Evolutionary conservation across 2,329 filamentous ascomycete genomes (phyloP).

Genomic region (Endothia cerciana): DNA sequence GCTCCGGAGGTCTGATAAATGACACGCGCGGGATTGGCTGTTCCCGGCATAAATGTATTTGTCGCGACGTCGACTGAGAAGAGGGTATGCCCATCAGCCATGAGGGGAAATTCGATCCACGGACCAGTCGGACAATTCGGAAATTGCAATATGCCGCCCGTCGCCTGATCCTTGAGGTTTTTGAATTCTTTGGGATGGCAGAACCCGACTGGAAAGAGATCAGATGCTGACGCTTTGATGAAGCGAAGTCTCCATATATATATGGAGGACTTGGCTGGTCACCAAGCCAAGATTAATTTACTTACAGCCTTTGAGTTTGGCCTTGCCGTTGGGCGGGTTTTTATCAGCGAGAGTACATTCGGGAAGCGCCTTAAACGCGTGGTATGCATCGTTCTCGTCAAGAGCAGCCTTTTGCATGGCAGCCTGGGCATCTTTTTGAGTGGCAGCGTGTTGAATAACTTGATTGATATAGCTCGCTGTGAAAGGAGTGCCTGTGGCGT

Average conservation of each 20-base stretch:
- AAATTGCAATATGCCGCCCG: not conserved
- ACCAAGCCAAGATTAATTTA: not conserved
- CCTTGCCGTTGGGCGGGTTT: not conserved
- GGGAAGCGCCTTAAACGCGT: not conserved
- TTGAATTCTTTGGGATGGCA: constrained; percentile 6
- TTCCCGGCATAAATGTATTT: not conserved
- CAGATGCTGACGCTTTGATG: not conserved
- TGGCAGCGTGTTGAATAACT: not conserved
- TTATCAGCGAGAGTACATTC: not conserved
- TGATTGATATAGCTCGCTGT: not conserved
- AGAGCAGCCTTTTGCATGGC: not conserved
- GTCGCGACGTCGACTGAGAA: not conserved
- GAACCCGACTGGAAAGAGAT: not conserved
- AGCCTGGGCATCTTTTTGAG: not conserved
- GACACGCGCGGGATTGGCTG: not conserved
- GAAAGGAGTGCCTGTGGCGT: not conserved
- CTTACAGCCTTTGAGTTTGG: not conserved
- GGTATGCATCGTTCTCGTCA: not conserved
- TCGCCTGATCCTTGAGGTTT: not conserved
- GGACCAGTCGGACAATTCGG: constrained; percentile 5
- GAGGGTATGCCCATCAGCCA: constrained; percentile 1
- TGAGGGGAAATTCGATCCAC: constrained; percentile 6
- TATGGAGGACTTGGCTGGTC: not conserved
- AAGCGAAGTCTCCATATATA: not conserved
- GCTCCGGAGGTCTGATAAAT: not conserved